phyloP scores from a whole-genome alignment of 176 grass and related monocot species.

The Carex scoparia region DNA sequence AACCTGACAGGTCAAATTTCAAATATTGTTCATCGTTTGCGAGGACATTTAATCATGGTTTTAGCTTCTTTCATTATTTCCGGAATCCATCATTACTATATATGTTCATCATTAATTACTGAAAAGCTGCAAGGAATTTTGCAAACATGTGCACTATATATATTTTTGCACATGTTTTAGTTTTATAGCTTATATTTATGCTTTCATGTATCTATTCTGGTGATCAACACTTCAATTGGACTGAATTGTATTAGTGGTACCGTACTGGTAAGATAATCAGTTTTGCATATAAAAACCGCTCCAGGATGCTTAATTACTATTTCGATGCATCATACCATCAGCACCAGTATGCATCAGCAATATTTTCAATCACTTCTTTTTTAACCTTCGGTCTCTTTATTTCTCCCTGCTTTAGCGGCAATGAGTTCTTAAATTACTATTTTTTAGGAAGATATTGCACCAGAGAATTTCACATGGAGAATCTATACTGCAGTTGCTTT shows the following conservation, averaged over 20 bases:
- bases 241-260: not conserved
- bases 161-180: not conserved
- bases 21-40: not conserved
- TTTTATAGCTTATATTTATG: not conserved
- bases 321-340: not conserved
- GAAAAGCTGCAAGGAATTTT: not conserved
- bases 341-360: not conserved
- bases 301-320: not conserved
- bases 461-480: constrained; percentile 3
- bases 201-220: not conserved
- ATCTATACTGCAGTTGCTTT: constrained; percentile 8
- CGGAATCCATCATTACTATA: not conserved
- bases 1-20: not conserved
- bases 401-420: not conserved
- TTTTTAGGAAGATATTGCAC: not conserved
- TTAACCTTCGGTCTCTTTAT: not conserved
- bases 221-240: not conserved
- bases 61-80: not conserved
- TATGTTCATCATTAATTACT: not conserved
- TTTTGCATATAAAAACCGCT: not conserved
- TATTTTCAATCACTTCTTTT: not conserved
- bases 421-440: constrained; percentile 1
- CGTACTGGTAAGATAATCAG: not conserved
- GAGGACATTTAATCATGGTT: not conserved
- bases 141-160: not conserved